A percentile compares a stretch with the other conserved stretches of the same genome.
phyloP scores from a whole-genome alignment of 495 filamentous ascomycete genomes.

The Stereocaulon alpinum region DNA sequence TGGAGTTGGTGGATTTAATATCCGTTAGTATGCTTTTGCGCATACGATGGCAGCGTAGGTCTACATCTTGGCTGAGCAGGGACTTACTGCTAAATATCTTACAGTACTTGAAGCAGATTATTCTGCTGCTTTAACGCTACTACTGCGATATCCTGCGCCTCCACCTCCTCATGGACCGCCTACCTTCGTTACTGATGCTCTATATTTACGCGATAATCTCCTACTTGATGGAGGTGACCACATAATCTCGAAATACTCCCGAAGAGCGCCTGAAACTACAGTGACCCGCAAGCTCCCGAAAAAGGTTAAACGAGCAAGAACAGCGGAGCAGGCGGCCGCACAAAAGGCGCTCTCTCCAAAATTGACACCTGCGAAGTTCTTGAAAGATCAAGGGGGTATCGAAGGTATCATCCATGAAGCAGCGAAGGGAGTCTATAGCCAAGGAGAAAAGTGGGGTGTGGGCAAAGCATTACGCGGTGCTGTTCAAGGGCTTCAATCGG shows the following conservation, averaged over 20 bases:
- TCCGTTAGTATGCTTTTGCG: constrained; percentile 91
- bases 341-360: constrained; percentile 25
- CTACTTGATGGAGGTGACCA: constrained; percentile 57
- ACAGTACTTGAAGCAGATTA: constrained; percentile 79
- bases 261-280: constrained; percentile 44
- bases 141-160: constrained; percentile 73
- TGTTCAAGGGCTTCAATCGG: constrained; percentile 51
- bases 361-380: constrained; percentile 46
- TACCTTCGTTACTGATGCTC: constrained; percentile 78
- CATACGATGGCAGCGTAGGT: constrained; percentile 80
- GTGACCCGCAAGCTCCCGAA: constrained; percentile 24
- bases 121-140: constrained; percentile 64
- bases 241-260: constrained; percentile 76
- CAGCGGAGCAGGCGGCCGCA: constrained; percentile 13
- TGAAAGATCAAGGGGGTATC: constrained; percentile 52
- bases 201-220: constrained; percentile 73
- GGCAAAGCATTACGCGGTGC: constrained; percentile 86
- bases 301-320: constrained; percentile 30
- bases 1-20: constrained; percentile 75
- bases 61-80: not conserved
- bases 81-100: constrained; percentile 22
- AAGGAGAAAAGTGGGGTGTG: constrained; percentile 77
- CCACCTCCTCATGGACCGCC: constrained; percentile 51
- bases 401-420: constrained; percentile 79
- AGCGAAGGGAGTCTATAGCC: constrained; percentile 69